A percentile compares a stretch with the other conserved stretches of the same genome.
Conservation (phyloP, 768 basidiomycete species). For the Mrakia frigida region DNA sequence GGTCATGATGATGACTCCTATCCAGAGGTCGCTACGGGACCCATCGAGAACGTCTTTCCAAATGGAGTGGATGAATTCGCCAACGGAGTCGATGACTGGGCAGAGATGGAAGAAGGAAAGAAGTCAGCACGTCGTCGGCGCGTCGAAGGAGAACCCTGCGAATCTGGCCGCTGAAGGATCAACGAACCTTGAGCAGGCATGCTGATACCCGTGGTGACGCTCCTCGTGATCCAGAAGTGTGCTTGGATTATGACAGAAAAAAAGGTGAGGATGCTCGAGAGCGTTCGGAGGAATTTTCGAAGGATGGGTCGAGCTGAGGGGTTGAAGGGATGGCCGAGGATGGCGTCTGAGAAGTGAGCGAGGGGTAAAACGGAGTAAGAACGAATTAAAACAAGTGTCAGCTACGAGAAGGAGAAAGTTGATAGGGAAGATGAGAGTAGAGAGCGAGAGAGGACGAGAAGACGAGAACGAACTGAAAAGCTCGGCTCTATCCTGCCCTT, state of each 20-base stretch:
- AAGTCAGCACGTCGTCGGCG: no score
- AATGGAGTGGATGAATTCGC: no score
- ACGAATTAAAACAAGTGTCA: not conserved
- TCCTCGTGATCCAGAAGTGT: not conserved
- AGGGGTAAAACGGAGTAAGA: not conserved
- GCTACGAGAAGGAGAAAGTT: not conserved
- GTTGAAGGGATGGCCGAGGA: not conserved
- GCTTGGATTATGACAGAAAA: not conserved
- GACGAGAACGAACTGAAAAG: not conserved
- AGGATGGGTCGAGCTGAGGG: not conserved
- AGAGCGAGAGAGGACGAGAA: not conserved
- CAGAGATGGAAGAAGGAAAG: not conserved
- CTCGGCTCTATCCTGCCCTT: not conserved
- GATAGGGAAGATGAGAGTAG: not conserved
- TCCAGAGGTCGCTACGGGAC: not conserved
- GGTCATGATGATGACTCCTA: not conserved
- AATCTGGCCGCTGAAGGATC: not conserved
- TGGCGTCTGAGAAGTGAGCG: not conserved
- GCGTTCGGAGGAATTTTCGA: not conserved
- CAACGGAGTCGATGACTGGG: not conserved
- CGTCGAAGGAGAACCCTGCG: not conserved
- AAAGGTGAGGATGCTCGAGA: conserved; percentile 3
- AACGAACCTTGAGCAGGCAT: not conserved
- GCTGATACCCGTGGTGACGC: not conserved
- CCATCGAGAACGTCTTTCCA: not conserved